These are phyloP conservation scores for Paecilomyces fulvus DNA, from an alignment of 2,329 filamentous ascomycete species.

Conservation along the genomic window DNA sequence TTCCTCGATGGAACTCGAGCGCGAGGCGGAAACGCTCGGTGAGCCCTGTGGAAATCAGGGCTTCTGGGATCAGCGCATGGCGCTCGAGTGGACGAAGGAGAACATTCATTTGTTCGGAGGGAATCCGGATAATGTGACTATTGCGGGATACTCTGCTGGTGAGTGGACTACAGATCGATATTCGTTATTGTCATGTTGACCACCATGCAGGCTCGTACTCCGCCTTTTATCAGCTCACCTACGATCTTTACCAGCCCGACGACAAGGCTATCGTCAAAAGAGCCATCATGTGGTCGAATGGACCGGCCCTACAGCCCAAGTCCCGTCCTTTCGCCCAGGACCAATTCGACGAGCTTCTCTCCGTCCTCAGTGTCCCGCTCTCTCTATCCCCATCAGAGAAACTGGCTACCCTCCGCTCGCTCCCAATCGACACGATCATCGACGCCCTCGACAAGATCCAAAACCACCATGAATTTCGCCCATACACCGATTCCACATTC, in stretches of 20 bases:
- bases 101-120: slow-evolving; percentile 46
- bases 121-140: slow-evolving; percentile 42
- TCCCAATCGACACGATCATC: slow-evolving; percentile 34
- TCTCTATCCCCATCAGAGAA: slow-evolving; percentile 35
- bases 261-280: slow-evolving; percentile 42
- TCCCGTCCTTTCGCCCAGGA: slow-evolving; percentile 37
- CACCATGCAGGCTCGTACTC: slow-evolving; percentile 41
- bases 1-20: slow-evolving; percentile 39
- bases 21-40: slow-evolving; percentile 28
- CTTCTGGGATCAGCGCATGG: slow-evolving; percentile 50
- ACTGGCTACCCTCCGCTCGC: slow-evolving; percentile 35
- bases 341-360: slow-evolving; percentile 46
- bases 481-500: slow-evolving; percentile 43
- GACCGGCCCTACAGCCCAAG: slow-evolving; percentile 46
- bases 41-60: slow-evolving; percentile 42
- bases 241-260: slow-evolving; percentile 44
- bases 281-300: slow-evolving; percentile 47
- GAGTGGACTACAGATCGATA: neutral
- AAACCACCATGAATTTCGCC: slow-evolving; percentile 45
- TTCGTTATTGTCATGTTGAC: neutral
- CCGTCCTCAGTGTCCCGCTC: slow-evolving; percentile 35
- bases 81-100: slow-evolving; percentile 48
- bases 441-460: slow-evolving; percentile 34
- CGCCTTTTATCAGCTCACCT: slow-evolving; percentile 49
- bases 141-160: slow-evolving; percentile 50